Evolutionary conservation across 257 asterid genomes (phyloP).

Genomic region (Forsythia suspensa): DNA sequence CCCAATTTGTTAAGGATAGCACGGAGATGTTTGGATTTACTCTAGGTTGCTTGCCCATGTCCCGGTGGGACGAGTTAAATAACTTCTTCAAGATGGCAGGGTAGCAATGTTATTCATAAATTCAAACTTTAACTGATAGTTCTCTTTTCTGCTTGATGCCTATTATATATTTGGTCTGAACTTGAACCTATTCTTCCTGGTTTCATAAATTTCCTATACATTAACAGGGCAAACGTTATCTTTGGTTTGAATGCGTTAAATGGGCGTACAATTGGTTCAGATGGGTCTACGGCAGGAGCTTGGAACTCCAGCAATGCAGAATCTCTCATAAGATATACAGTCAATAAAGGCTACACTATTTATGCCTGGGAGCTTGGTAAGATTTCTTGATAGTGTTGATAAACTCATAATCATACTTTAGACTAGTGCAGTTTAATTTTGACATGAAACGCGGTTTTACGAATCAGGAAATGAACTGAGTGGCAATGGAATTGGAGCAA

Average conservation of each 20-base stretch:
- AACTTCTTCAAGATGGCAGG: constrained; percentile 61
- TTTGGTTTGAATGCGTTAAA: constrained; percentile 78
- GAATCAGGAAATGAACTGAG: constrained; percentile 78
- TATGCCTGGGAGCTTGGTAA: constrained; percentile 95
- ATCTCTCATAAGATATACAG: constrained; percentile 64
- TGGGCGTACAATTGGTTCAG: constrained; percentile 49
- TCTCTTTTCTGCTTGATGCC: neutral
- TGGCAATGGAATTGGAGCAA: constrained; percentile 71
- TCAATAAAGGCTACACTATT: constrained; percentile 43
- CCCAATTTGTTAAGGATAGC: constrained; percentile 36
- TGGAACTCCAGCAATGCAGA: constrained; percentile 84
- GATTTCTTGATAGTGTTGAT: constrained; percentile 2
- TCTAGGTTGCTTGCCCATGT: constrained; percentile 73
- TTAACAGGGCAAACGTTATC: constrained; percentile 60
- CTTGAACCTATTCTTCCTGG: neutral
- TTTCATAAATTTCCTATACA: neutral
- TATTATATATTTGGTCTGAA: no score
- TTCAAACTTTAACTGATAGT: neutral
- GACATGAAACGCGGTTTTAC: neutral
- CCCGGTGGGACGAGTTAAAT: constrained; percentile 82
- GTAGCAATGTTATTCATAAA: constrained; percentile 30
- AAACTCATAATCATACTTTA: neutral
- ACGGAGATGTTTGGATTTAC: constrained; percentile 66
- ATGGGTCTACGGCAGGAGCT: constrained; percentile 52
- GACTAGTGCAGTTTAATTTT: neutral